Evolutionary conservation across 495 filamentous ascomycete genomes (phyloP), one percentile per base, ranked within the genome.

Genomic region (Penicillium argentinense): DNA sequence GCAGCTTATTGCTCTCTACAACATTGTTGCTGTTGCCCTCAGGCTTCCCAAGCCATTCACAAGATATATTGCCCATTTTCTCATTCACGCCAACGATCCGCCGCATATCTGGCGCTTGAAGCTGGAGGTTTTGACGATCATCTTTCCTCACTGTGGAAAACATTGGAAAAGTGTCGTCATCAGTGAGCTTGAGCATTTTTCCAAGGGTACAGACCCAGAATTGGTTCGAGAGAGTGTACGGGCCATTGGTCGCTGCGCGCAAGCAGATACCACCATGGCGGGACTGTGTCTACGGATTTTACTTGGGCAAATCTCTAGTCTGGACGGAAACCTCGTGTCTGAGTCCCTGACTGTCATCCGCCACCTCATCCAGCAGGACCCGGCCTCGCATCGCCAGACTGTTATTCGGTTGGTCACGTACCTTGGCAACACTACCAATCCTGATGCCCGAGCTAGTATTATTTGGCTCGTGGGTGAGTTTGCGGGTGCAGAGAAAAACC

Each of bases 391-490:
- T 56, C 73, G 72, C 23, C 76, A 73, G 41, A 98, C 92, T 0
- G 91, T 98, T 5, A 82, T 96, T 26, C 79, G 89, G 34, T 71
- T 98, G n/a, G 92, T 95, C 6, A 95, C 90, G 63, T 86, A 95
- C 51, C 80, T 98, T 5, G 91, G 96, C 47, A 83, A 82, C 3
- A 86, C 87, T 7, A 90, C 84, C 2, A 88, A 89, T 45, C 81
- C 93, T 4, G 84, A 87, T 42, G 95, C 93, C 3, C 77, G 93
- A 43, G 92, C 95, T 11, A 92, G 84, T 24, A 96, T 97, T 48
- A 88, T 97, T 53, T 98, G 93, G 93, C 82, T 98, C 3, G 91
- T 98, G 0, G 93, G 93, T 39, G 93, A 98, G 67, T 97, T 89
- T 56, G 81, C 93, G 1, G 88, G 88, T 0, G 55, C 85, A 9